Evolutionary conservation across 2,329 filamentous ascomycete species (phyloP), one percentile per base, ranked within the genome.

Genomic region (Penicillium sp.): DNA sequence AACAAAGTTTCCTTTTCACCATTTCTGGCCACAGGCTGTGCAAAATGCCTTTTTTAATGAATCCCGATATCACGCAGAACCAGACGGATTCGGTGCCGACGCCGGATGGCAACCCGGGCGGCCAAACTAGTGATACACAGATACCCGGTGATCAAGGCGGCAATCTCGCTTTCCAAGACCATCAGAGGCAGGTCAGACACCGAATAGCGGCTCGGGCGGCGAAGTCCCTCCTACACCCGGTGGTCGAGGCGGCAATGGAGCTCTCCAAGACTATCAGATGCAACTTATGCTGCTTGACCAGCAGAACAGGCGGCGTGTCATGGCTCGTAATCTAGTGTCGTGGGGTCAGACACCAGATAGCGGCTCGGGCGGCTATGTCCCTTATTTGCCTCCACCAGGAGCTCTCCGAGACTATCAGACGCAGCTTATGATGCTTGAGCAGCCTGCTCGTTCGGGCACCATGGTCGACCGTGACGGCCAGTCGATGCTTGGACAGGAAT

Each of bases 51-150:
- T n/a, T n/a, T n/a, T n/a, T n/a, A n/a, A n/a, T n/a, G 70, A 81
- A 77, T 71, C 80, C 61, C 52, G 84, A 81, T 57, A 67, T 73
- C 42, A 86, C 89, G 61, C 82, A 82, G 56, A 80, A 79, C 49
- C 87, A 93, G 73, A 85, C 84, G 56, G 93, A 89, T 35, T 87
- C 95, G 84, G 86, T 93, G 73, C 74, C 82, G 61, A 85, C 85
- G 62, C 80, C 84, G 50, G 85, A 89, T 57, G 80, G 62, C 42
- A 72, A 77, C 14, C 69, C 60, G 46, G 69, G 67, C 52, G 67
- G 74, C 45, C 81, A 85, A 28, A 79, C 86, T 71, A 72, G 69
- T 27, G 18, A 20, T 20, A 20, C 18, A 4, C 18, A 20, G 18
- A 20, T 4, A 20, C 18, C 18, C 18, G 18, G 4, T 20, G 18